Base-by-base conservation (phyloP, 805 yeast species). In the Wickerhamiella nectarea region DNA sequence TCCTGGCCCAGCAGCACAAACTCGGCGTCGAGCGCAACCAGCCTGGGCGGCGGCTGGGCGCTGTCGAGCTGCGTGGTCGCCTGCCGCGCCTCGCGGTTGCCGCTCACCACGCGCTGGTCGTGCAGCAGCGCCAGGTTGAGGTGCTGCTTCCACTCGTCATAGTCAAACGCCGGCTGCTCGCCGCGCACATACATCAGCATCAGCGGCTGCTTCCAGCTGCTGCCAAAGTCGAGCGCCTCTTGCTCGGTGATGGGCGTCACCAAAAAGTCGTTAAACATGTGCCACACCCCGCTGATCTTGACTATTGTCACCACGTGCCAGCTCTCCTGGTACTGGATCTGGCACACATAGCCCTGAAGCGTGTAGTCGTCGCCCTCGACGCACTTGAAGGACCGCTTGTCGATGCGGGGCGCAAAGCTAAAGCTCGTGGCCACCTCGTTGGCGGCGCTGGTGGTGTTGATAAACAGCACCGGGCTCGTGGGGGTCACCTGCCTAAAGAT, bases 1-100 rank as follows among this genome's bases (percentile, higher is more conserved):
- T 86, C 96, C 3, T 81, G 81, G 39, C 76, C 74, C 25, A 87
- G 59, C 24, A 78, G 72, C 2, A 91, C 97, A 68, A 93, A 91
- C 60, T 91, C 99, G 0, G 99, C 96, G 66, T 91, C 99, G 46
- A 91, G 80, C 0, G 97, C 98, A 15, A 89, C 78, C 33, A 86
- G 59, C 3, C 6, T 28, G n/a, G 31, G 31, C 15, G n/a, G 14
- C 31, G 12, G 15, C 3, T 28, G 15, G 15, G 31, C 4, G 12
- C 11, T 15, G 1, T 83, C 67, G 0, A 95, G 95, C 0, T 77
- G 70, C 17, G 56, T 56, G 52, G 81, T 87, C 38, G 70, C 68
- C 0, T 63, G 63, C 0, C 85, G 75, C 46, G 84, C 62, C 42
- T 74, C 75, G 48, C 86, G 66, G 5, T 75, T 73, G 0, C 79